Evolutionary conservation across 495 filamentous ascomycete species (phyloP), one percentile per base, ranked within the genome.

Genomic region (Neurospora tetrasperma): DNA sequence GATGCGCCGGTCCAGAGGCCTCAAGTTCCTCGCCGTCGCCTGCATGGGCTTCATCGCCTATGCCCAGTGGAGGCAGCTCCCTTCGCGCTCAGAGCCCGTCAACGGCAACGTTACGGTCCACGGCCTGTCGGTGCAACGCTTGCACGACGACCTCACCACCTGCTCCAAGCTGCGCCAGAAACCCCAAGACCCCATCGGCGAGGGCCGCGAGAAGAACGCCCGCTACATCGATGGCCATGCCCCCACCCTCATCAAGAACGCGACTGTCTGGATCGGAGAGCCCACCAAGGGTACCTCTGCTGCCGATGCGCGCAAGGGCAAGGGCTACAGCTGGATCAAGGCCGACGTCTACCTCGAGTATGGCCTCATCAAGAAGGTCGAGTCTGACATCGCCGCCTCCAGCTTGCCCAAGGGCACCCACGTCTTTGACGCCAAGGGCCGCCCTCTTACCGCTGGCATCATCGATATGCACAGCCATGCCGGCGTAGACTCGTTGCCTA

Each of bases 391-490:
- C 44, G 76, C 79, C n/a, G 62, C 73, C 10, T 73, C 69, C 38
- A 72, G 76, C 2, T 72, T 84, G 20, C 69, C 84, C 6, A 72
- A 76, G 10, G 79, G 84, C 73, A 81, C 82, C 3, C 68, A 80
- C 5, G 76, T 88, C 68, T 86, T 82, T 74, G 76, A 90, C 48
- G 84, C 87, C n/a, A 74, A 85, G 42, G 89, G 90, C 14, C 81
- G 85, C n/a, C 86, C 81, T 43, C 80, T 92, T 7, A 92, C 90
- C 5, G 84, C 83, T 16, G 90, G 89, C 46, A 86, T 91, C 72
- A 87, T 91, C 43, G 89, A 91, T 76, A 89, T 92, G 88, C 90
- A 92, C 79, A 87, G 83, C 46, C 90, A 92, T 79, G 82, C 85
- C n/a, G 84, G 86, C 10, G 81, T 83, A 0, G 75, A 79, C 62